phyloP scores from a whole-genome alignment of 495 filamentous ascomycete species.

The Penicillium chermesinum region DNA sequence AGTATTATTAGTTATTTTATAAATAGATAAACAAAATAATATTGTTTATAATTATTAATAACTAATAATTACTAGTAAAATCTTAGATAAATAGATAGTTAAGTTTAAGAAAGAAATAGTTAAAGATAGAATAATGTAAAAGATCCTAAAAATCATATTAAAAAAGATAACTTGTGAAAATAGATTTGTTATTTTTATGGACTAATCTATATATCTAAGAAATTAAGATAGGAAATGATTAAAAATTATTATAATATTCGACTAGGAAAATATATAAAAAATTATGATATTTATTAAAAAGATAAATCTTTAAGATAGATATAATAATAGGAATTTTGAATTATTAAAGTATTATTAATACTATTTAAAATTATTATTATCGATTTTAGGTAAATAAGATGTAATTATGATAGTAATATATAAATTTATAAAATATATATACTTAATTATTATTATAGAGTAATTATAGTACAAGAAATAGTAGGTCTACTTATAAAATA shows the following conservation, averaged over 20 bases:
- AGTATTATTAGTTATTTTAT: background rate
- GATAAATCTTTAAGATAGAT: conserved; percentile 2
- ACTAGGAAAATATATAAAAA: background rate
- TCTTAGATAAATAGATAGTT: background rate
- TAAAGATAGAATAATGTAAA: background rate
- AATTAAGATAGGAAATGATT: conserved; percentile 4
- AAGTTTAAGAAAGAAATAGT: background rate
- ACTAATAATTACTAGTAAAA: background rate
- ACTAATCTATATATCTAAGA: background rate
- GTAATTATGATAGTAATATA: conserved; percentile 3
- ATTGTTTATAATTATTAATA: background rate
- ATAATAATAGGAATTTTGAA: conserved; percentile 11
- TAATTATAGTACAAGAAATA: background rate
- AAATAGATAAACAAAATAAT: background rate
- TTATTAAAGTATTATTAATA: conserved; percentile 12
- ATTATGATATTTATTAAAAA: conserved; percentile 5
- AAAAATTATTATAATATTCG: conserved; percentile 1
- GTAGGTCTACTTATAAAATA: background rate
- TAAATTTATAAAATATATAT: background rate
- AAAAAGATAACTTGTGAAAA: background rate
- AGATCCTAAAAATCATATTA: background rate
- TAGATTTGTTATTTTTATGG: background rate
- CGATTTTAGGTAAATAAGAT: conserved; percentile 1
- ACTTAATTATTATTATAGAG: background rate
- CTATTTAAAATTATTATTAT: conserved; percentile 14